Evolutionary conservation across 768 basidiomycete genomes (phyloP), one percentile per base, ranked within the genome.

Genomic region (Rossbeevera mucosa): DNA sequence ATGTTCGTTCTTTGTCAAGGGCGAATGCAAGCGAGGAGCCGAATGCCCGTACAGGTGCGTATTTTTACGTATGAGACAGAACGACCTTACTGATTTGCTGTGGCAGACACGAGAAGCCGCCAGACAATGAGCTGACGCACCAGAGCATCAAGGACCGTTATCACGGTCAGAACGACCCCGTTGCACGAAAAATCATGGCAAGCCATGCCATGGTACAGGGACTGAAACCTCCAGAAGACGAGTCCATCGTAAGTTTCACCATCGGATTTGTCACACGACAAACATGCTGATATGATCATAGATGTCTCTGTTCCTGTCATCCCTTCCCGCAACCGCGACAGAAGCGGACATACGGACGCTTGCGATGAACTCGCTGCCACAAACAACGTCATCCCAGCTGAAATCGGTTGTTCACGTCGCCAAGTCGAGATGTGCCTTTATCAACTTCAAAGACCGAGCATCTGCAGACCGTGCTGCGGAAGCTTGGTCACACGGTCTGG

Each of bases 111-210:
- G 96, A 99, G 68, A 81, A 86, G 64, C 92, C 92, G 0, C 79
- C 78, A 16, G 80, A 93, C 60, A 89, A 88, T 55, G 91, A 86
- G 36, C 69, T 94, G 42, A 80, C 90, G 12, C 87, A 93, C 61
- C 95, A 99, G 71, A 97, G 92, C 64, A 86, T 98, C 47, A 85
- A 89, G 61, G 95, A 98, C 72, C 79, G 96, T 47, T 98, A 92
- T 70, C 86, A 98, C 69, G 96, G 96, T 6, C 74, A 76, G 24
- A 91, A 90, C 57, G 96, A 98, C 64, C 93, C 95, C 12, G 95
- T 99, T 4, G 96, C 96, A 9, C 82, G 80, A 55, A 96, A 93
- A 71, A 94, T 98, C 41, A 65, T 99, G 68, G 68, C 79, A 2
- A 77, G 72, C n/a, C 82, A 91, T 67, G 94, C 95, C 0, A 86